A percentile compares a stretch with the other conserved stretches of the same genome.
Conservation (phyloP, 2,329 filamentous ascomycete genomes). For the Phyllosticta citriasiana region DNA sequence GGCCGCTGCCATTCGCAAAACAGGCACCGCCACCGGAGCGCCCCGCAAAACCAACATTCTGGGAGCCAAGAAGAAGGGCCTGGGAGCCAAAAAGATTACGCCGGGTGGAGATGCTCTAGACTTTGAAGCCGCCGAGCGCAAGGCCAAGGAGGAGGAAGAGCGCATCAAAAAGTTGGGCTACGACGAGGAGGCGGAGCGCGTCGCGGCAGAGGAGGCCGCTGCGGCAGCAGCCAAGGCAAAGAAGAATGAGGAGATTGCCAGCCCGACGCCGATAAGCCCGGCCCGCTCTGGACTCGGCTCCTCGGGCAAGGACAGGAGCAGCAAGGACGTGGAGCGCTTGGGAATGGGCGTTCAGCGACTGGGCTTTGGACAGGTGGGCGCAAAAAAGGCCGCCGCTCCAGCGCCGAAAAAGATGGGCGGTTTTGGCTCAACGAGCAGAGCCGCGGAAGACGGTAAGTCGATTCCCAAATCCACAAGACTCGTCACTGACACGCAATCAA, state of each 20-base stretch:
- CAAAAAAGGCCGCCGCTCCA: conserved; percentile 41
- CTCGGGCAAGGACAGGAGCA: conserved; percentile 45
- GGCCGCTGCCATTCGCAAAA: conserved; percentile 65
- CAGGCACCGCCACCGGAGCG: conserved; percentile 51
- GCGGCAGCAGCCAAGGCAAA: conserved; percentile 30
- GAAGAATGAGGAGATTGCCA: conserved; percentile 44
- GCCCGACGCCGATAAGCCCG: conserved; percentile 68
- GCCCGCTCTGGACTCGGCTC: conserved; percentile 49
- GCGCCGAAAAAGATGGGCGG: conserved; percentile 72
- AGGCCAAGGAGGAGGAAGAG: conserved; percentile 94
- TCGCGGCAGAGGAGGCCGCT: conserved; percentile 32
- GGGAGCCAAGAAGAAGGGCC: conserved; percentile 57
- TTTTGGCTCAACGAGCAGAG: conserved; percentile 77
- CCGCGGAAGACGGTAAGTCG: conserved; percentile 50
- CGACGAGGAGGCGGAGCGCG: conserved; percentile 75
- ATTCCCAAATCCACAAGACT: neutral
- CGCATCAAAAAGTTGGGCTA: conserved; percentile 93
- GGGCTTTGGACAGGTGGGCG: conserved; percentile 78
- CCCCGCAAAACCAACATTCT: conserved; percentile 77
- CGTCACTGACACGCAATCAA: neutral
- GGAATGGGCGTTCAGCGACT: conserved; percentile 81
- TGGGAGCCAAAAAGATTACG: conserved; percentile 60
- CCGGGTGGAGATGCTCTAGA: conserved; percentile 56
- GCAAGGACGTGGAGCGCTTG: conserved; percentile 74
- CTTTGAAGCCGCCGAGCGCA: conserved; percentile 94